A percentile compares a stretch with the other conserved stretches of the same genome.
Conservation (phyloP, 2,329 filamentous ascomycete genomes). For the Cladosporium sp. region DNA sequence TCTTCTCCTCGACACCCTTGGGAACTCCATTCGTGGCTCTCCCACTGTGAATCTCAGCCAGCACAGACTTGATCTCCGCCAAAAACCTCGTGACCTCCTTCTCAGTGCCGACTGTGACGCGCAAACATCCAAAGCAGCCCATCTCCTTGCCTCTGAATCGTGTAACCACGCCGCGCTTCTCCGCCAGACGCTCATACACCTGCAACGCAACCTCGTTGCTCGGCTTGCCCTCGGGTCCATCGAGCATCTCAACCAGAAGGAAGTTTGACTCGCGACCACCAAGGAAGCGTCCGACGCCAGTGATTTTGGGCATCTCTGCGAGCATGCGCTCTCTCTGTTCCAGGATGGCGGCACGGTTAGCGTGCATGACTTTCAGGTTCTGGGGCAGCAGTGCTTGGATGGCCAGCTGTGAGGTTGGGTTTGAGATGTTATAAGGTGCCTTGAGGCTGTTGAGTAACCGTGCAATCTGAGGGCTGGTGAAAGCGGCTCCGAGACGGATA, state of each 20-base stretch:
- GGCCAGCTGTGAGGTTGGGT: slow-evolving; percentile 78
- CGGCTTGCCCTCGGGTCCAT: slow-evolving; percentile 63
- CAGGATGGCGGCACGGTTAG: slow-evolving; percentile 66
- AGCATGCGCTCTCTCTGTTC: slow-evolving; percentile 74
- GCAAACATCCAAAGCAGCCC: slow-evolving; percentile 81
- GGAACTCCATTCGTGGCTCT: slow-evolving; percentile 25
- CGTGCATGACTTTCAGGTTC: slow-evolving; percentile 70
- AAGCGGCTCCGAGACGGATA: slow-evolving; percentile 83
- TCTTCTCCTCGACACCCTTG: slow-evolving; percentile 38
- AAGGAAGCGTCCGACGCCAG: slow-evolving; percentile 73
- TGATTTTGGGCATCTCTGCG: slow-evolving; percentile 65
- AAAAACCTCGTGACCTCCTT: slow-evolving; percentile 78
- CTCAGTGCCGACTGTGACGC: slow-evolving; percentile 90
- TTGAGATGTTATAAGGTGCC: slow-evolving; percentile 93
- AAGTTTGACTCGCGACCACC: slow-evolving; percentile 86
- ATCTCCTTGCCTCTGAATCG: slow-evolving; percentile 89
- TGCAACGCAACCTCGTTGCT: slow-evolving; percentile 74
- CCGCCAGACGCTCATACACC: slow-evolving; percentile 80
- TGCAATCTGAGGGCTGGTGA: slow-evolving; percentile 71
- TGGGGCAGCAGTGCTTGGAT: slow-evolving; percentile 62
- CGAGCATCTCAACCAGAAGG: slow-evolving; percentile 80
- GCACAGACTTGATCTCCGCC: slow-evolving; percentile 55
- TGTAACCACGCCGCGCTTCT: slow-evolving; percentile 84
- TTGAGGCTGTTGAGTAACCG: slow-evolving; percentile 84
- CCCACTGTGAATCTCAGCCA: slow-evolving; percentile 46